Evolutionary conservation across 495 filamentous ascomycete species (phyloP).

Genomic region (Hyaloscypha variabilis): DNA sequence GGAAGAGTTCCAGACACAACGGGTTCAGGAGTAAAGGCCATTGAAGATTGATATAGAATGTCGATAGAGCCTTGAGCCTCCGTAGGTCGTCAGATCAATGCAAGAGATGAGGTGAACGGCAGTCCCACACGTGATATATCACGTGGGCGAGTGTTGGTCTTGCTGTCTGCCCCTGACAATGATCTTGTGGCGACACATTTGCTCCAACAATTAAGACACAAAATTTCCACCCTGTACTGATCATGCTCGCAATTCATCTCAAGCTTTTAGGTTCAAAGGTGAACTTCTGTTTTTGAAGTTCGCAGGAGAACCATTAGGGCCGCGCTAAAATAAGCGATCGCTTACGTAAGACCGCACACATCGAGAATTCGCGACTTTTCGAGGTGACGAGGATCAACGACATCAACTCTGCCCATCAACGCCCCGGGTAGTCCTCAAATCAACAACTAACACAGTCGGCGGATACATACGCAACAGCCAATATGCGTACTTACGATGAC

Average conservation of each 20-base stretch:
- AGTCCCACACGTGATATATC: not conserved
- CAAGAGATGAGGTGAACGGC: too few species aligned
- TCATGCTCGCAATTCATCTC: not conserved
- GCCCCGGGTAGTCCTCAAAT: constrained; percentile 28
- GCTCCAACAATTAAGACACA: not conserved
- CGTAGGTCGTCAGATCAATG: not conserved
- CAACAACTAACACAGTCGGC: constrained; percentile 30
- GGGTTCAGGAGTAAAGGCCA: constrained; percentile 20
- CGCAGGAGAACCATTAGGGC: not conserved
- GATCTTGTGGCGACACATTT: not conserved
- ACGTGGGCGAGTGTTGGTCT: not conserved
- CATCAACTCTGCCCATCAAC: constrained; percentile 27
- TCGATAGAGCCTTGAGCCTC: not conserved
- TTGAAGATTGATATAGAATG: not conserved
- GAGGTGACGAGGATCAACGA: constrained; percentile 21
- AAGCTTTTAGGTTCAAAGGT: not conserved
- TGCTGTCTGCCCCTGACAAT: not conserved
- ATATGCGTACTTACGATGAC: constrained; percentile 76
- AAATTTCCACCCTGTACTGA: not conserved
- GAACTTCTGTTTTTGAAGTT: not conserved
- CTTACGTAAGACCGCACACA: not conserved
- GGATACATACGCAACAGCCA: constrained; percentile 31
- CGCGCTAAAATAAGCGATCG: not conserved
- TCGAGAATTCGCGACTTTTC: constrained; percentile 23
- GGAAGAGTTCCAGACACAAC: constrained; percentile 20